Conservation (phyloP, 2,329 filamentous ascomycete genomes). For the Ophiostoma perfectum region DNA sequence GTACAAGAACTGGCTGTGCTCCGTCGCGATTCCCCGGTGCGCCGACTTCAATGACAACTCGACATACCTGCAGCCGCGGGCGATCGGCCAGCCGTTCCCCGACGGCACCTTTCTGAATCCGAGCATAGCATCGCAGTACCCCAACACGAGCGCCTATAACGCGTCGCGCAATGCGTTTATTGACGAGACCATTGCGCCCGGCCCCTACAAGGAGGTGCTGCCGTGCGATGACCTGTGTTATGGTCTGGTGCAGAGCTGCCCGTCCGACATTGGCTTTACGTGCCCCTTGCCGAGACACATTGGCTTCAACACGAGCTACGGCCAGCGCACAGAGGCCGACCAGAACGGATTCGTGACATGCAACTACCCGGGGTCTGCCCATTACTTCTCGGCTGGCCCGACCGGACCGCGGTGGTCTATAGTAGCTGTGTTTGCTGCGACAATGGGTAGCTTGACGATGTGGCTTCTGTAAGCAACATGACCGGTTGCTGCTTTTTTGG, state of each 20-base stretch:
- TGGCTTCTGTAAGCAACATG: neutral
- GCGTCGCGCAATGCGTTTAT: constrained; percentile 66
- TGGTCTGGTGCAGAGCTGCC: constrained; percentile 77
- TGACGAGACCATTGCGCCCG: constrained; percentile 65
- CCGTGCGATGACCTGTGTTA: constrained; percentile 88
- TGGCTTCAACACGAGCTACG: constrained; percentile 47
- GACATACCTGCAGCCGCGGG: constrained; percentile 60
- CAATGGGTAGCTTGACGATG: neutral
- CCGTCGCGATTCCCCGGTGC: constrained; percentile 86
- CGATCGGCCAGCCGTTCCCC: constrained; percentile 63
- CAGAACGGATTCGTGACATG: constrained; percentile 40
- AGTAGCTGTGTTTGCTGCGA: constrained; percentile 13
- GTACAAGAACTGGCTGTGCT: constrained; percentile 94
- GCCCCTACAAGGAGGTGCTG: constrained; percentile 88
- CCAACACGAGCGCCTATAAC: constrained; percentile 40
- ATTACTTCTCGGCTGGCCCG: constrained; percentile 39
- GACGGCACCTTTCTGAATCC: constrained; percentile 51
- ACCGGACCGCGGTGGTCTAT: constrained; percentile 18
- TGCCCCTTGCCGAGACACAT: constrained; percentile 55
- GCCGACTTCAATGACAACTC: constrained; percentile 62
- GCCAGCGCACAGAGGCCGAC: constrained; percentile 28
- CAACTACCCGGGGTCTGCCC: constrained; percentile 57
- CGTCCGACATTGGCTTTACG: constrained; percentile 64
- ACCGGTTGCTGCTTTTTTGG: no score
- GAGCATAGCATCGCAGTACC: constrained; percentile 29